A percentile compares a stretch with the other conserved stretches of the same genome.
phyloP scores from a whole-genome alignment of 345 rosid species.

The Bruguiera sexangula region DNA sequence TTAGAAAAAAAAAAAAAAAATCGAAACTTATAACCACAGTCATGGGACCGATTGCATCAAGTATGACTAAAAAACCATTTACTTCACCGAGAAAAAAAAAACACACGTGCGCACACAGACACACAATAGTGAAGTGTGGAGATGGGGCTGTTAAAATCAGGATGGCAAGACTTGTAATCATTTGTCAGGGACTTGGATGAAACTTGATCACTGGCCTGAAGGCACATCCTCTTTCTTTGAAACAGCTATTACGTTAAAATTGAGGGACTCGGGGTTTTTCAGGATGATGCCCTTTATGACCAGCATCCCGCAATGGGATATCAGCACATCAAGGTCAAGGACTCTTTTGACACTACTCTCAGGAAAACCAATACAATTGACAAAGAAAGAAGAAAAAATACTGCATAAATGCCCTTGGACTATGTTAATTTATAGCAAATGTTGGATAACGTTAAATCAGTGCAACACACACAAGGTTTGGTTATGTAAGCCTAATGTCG shows the following conservation, averaged over 20 bases:
- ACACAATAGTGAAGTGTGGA: no score
- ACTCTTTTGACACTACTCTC: background rate
- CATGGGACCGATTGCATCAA: no score
- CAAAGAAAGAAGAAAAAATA: background rate
- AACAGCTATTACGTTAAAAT: constrained; percentile 80
- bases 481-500: constrained; percentile 1
- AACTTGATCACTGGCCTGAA: background rate
- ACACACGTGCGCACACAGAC: no score
- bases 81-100: no score
- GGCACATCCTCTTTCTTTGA: constrained; percentile 20
- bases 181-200: no score
- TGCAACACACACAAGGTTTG: background rate
- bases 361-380: background rate
- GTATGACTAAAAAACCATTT: no score
- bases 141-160: no score
- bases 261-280: constrained; percentile 70
- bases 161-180: no score
- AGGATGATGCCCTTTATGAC: constrained; percentile 55
- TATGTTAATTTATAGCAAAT: background rate
- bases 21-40: no score
- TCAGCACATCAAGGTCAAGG: no score
- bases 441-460: constrained; percentile 4
- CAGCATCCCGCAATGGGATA: no score
- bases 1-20: no score
- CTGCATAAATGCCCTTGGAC: background rate